Evolutionary conservation across 139 green algal genomes (phyloP), one percentile per base, ranked within the genome.

Genomic region (Desmodesmus armatus): DNA sequence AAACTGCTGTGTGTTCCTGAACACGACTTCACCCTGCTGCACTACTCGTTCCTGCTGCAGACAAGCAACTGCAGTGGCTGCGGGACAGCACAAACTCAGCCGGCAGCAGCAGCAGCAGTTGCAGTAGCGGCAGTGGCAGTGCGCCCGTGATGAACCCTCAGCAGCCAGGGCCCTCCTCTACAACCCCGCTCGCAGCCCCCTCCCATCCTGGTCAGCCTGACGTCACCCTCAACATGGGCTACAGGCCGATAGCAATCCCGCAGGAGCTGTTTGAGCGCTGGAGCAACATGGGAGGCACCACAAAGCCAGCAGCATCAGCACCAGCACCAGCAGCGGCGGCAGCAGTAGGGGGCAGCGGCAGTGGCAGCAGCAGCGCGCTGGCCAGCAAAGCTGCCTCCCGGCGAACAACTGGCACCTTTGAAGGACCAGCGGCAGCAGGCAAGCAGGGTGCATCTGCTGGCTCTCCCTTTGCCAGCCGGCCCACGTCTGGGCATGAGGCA

Each of bases 61-160:
- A 80, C 33, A 80, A 80, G 73, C 73, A 80, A 15, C 73, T 80
- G 35, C 44, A 80, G 19, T 17, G 15, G 15, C 49, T 80, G 33
- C 73, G 73, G 31, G 21, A 3, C 49, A 80, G 41, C 43, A 62
- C 29, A 3, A n/a, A n/a, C 71, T 23, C 31, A 25, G 2, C 71
- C 71, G 13, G 11, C 4, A 17, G n/a, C 44, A 25, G n/a, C 70
- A 29, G 17, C 41, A 37, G 25, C 53, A 63, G 13, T 23, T 35
- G 58, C 60, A 62, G 43, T 27, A 62, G 41, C 71, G 63, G 41
- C 71, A 44, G 33, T 4, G n/a, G 65, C 33, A 27, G 65, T 41
- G 60, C 27, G n/a, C n/a, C n/a, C n/a, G n/a, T 41, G 31, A 13
- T 62, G 13, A 43, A 79, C 41, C 37, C 23, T 2, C 31, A 31